phyloP scores from a whole-genome alignment of 306 rosid species.

The Cicer pinnatifidum region DNA sequence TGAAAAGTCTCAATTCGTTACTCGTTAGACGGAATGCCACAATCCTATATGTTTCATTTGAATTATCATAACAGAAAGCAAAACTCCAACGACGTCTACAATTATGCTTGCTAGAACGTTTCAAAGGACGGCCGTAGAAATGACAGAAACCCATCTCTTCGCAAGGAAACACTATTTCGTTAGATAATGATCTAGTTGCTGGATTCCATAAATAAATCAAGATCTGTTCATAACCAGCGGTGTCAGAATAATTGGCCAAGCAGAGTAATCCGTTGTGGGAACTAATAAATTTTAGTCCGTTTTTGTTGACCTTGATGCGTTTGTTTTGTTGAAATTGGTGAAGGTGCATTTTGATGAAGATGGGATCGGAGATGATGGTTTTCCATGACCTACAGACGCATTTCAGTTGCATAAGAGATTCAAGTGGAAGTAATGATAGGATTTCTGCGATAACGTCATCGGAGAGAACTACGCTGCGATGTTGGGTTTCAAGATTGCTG shows the following conservation, averaged over 20 bases:
- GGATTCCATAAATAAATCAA: not conserved
- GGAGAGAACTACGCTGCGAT: not conserved
- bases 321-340: not conserved
- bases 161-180: not conserved
- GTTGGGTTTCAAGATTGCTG: too few species aligned
- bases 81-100: not conserved
- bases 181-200: not conserved
- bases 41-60: not conserved
- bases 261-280: not conserved
- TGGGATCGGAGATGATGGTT: not conserved
- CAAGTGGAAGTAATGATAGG: not conserved
- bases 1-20: not conserved
- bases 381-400: not conserved
- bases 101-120: too few species aligned
- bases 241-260: accelerated
- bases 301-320: too few species aligned
- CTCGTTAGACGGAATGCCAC: not conserved
- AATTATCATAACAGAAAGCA: not conserved
- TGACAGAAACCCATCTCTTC: too few species aligned
- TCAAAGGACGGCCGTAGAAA: too few species aligned
- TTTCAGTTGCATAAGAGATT: not conserved
- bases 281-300: too few species aligned
- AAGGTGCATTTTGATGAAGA: not conserved
- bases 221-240: not conserved
- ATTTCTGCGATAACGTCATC: not conserved